These are phyloP conservation scores for Russula virescens DNA, from an alignment of 768 basidiomycete species.

Conservation along the genomic window DNA sequence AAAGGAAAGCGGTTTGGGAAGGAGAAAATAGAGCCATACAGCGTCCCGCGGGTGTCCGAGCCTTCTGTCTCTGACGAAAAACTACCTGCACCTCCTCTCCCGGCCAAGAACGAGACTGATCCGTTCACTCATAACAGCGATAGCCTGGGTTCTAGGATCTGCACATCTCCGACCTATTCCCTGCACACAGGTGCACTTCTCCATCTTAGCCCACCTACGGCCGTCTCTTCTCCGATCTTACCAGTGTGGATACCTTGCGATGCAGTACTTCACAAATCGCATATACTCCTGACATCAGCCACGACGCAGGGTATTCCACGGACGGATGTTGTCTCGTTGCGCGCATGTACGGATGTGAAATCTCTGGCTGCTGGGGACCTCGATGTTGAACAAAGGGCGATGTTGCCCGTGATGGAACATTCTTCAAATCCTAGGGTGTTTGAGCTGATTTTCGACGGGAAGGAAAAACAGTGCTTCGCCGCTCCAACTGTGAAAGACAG, in stretches of 20 bases:
- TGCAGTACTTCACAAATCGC: constrained; percentile 33
- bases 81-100: not conserved
- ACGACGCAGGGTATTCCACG: constrained; percentile 38
- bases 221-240: constrained; percentile 27
- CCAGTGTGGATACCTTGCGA: constrained; percentile 49
- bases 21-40: constrained; percentile 25
- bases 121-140: not conserved
- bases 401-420: constrained; percentile 36
- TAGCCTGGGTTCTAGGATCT: constrained; percentile 18
- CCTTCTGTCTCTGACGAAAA: not conserved
- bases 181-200: constrained; percentile 39
- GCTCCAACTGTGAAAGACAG: constrained; percentile 54
- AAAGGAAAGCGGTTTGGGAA: constrained; percentile 34
- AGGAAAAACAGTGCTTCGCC: constrained; percentile 54
- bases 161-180: constrained; percentile 22
- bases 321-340: constrained; percentile 44
- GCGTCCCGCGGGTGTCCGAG: constrained; percentile 10
- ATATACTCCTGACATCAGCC: constrained; percentile 46
- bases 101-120: not conserved
- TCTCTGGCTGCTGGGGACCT: constrained; percentile 46
- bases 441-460: constrained; percentile 55
- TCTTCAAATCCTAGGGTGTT: constrained; percentile 49
- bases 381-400: constrained; percentile 38
- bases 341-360: constrained; percentile 55
- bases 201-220: constrained; percentile 39